These are phyloP conservation scores for Alnus glutinosa DNA, from an alignment of 306 rosid species.

Conservation along the genomic window DNA sequence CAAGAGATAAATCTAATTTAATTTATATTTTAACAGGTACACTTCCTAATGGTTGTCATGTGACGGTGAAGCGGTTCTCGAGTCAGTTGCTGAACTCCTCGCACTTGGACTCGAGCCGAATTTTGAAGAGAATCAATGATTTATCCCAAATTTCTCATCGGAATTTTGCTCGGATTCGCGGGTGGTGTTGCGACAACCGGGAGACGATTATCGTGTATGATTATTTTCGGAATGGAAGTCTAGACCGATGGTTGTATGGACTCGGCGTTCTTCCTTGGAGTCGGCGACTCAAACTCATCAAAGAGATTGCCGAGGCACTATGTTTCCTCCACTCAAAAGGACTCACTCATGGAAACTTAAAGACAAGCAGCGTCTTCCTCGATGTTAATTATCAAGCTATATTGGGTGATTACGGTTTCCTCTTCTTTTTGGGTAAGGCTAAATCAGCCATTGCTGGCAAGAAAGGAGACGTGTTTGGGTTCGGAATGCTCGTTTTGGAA, in stretches of 20 bases:
- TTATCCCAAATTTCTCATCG: constrained; percentile 1
- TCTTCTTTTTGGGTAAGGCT: background rate
- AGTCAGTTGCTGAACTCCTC: background rate
- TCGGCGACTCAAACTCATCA: constrained; percentile 1
- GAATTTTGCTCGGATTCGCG: background rate
- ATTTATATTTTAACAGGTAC: background rate
- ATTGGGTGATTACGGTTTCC: constrained; percentile 11
- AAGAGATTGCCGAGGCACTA: constrained; percentile 9
- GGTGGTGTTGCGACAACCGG: constrained; percentile 2
- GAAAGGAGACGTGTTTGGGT: background rate
- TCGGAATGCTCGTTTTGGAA: constrained; percentile 9
- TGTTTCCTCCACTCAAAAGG: constrained; percentile 2
- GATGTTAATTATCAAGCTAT: background rate
- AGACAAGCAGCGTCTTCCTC: constrained; percentile 7
- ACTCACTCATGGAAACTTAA: constrained; percentile 9
- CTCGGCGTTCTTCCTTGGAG: constrained; percentile 11
- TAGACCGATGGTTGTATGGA: constrained; percentile 15
- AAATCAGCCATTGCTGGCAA: too few relatives aligned
- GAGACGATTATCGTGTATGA: background rate
- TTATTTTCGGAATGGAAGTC: background rate
- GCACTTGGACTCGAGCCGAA: background rate
- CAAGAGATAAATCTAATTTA: too few relatives aligned
- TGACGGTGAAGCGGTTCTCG: constrained; percentile 12
- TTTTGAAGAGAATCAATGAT: constrained; percentile 4
- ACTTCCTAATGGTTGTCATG: constrained; percentile 1